Conservation (phyloP, 148 eudicot species). For the Chenopodium formosanum region DNA sequence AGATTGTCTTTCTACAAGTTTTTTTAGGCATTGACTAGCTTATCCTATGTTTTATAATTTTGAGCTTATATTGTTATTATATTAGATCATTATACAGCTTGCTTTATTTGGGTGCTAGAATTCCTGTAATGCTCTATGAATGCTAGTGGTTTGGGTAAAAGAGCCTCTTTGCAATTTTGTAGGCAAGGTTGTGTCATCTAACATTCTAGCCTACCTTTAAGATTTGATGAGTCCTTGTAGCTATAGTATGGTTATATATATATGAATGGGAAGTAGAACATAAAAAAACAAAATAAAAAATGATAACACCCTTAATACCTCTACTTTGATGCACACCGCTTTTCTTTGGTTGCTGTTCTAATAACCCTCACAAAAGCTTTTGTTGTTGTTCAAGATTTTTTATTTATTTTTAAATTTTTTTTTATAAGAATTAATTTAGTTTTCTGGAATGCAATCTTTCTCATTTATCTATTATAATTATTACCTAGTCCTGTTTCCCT, state of each 20-base stretch:
- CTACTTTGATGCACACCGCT: neutral
- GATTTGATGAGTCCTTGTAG: neutral
- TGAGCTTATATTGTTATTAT: neutral
- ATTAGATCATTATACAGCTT: neutral
- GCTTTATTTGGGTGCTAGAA: neutral
- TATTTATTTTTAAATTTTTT: too few relatives aligned
- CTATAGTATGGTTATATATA: neutral
- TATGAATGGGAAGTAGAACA: neutral
- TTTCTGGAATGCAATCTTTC: neutral
- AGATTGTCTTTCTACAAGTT: neutral
- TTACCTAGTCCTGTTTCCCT: too few relatives aligned
- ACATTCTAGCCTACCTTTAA: neutral
- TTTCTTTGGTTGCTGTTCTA: neutral
- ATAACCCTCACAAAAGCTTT: neutral
- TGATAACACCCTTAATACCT: neutral
- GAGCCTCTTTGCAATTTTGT: neutral
- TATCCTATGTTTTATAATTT: neutral
- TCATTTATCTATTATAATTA: neutral
- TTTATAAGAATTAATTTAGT: neutral
- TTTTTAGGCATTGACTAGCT: conserved; percentile 1
- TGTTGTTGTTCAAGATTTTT: neutral
- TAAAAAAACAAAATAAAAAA: neutral
- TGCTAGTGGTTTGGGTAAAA: neutral
- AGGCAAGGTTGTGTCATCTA: neutral
- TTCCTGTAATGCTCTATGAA: neutral